Conservation (phyloP, 2,329 filamentous ascomycete species). For the Trichophyton mentagrophytes region DNA sequence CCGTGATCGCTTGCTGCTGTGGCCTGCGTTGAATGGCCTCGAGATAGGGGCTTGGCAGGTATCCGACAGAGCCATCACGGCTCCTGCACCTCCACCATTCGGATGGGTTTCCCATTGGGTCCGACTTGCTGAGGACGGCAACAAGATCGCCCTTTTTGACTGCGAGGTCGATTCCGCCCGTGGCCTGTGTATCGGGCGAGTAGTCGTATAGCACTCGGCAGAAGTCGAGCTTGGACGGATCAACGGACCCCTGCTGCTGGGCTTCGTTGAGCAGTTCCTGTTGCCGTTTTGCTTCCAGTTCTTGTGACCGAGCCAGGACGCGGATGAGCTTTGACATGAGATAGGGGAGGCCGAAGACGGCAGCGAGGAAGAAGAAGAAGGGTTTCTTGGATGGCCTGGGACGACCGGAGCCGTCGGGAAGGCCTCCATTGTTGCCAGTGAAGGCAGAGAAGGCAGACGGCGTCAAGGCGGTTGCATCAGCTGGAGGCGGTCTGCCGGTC, state of each 20-base stretch:
- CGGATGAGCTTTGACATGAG: slow-evolving; percentile 94
- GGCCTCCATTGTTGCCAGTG: slow-evolving; percentile 48
- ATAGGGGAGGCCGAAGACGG: slow-evolving; percentile 90
- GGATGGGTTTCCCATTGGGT: slow-evolving; percentile 79
- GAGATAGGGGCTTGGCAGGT: slow-evolving; percentile 81
- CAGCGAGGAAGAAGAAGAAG: slow-evolving; percentile 86
- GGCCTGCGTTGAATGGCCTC: slow-evolving; percentile 54
- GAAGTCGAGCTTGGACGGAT: slow-evolving; percentile 88
- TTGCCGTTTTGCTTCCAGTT: slow-evolving; percentile 52
- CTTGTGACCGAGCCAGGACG: slow-evolving; percentile 66
- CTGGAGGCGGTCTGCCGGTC: slow-evolving; percentile 80
- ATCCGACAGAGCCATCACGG: slow-evolving; percentile 78
- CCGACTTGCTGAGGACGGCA: slow-evolving; percentile 80
- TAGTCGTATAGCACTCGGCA: slow-evolving; percentile 93
- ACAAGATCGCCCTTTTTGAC: slow-evolving; percentile 94
- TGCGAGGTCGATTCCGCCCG: slow-evolving; percentile 68
- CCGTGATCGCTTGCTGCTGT: slow-evolving; percentile 31
- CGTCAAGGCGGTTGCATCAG: slow-evolving; percentile 73
- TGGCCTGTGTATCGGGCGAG: slow-evolving; percentile 54
- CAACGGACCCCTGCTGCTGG: slow-evolving; percentile 43
- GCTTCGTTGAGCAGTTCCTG: slow-evolving; percentile 40
- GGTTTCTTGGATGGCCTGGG: slow-evolving; percentile 82
- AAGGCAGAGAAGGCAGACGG: slow-evolving; percentile 86
- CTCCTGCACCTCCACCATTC: slow-evolving; percentile 97
- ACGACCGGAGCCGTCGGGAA: slow-evolving; percentile 29